Evolutionary conservation across 2,329 filamentous ascomycete species (phyloP).

Genomic region (Erysiphe pulchra): DNA sequence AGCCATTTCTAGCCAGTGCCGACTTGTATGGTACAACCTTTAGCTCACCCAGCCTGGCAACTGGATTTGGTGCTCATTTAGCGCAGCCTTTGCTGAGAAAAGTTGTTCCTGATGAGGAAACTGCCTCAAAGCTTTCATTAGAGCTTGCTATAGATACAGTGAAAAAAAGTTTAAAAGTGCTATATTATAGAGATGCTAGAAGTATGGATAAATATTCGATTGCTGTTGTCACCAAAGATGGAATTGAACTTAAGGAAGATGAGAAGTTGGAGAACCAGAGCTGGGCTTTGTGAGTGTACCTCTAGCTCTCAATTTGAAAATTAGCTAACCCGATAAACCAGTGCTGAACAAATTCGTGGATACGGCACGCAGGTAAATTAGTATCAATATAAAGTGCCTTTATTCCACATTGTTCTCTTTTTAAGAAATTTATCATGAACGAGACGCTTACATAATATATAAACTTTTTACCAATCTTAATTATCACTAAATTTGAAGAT

Average conservation of each 20-base stretch:
- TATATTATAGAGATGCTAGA: conserved; percentile 90
- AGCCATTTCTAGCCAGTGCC: conserved; percentile 75
- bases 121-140: conserved; percentile 41
- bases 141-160: conserved; percentile 61
- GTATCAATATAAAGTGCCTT: conserved; percentile 1
- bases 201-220: conserved; percentile 81
- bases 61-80: conserved; percentile 78
- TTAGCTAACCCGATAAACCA: conserved; percentile 4
- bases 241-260: conserved; percentile 60
- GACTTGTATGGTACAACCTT: conserved; percentile 89
- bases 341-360: conserved; percentile 71
- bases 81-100: conserved; percentile 77
- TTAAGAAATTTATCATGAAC: no score
- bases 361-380: conserved; percentile 62
- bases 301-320: not conserved
- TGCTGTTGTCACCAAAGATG: conserved; percentile 68
- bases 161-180: conserved; percentile 91
- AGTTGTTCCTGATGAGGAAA: conserved; percentile 60
- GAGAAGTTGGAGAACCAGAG: conserved; percentile 86
- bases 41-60: conserved; percentile 65
- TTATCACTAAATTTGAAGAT: no score
- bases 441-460: no score
- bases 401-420: no score
- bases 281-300: conserved; percentile 47
- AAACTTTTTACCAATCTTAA: no score